Evolutionary conservation across 495 filamentous ascomycete species (phyloP).

Genomic region (Hypomontagnella monticulosa): DNA sequence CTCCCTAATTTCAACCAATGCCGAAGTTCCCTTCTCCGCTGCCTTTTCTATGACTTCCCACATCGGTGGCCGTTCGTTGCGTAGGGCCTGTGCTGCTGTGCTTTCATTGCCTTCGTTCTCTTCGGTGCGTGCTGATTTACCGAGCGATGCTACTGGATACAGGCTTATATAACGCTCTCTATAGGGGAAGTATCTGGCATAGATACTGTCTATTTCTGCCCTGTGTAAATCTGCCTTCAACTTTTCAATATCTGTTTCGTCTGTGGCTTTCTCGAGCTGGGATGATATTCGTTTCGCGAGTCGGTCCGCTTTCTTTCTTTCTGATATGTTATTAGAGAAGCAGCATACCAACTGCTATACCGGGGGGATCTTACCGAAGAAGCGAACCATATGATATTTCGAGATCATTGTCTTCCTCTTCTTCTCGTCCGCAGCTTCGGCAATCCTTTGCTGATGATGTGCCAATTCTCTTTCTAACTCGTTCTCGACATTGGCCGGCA

Average conservation of each 20-base stretch:
- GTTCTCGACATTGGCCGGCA: slow-evolving; percentile 79
- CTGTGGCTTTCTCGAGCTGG: slow-evolving; percentile 57
- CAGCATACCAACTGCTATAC: too few species aligned
- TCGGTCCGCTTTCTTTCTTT: slow-evolving; percentile 84
- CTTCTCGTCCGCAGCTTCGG: slow-evolving; percentile 63
- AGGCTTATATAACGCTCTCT: slow-evolving; percentile 81
- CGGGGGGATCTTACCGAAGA: slow-evolving; percentile 80
- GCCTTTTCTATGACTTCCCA: slow-evolving; percentile 75
- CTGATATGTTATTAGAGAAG: slow-evolving; percentile 59
- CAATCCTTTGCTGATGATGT: slow-evolving; percentile 77
- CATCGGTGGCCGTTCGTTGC: slow-evolving; percentile 63
- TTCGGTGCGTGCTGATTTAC: slow-evolving; percentile 3
- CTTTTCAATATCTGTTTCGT: slow-evolving; percentile 59
- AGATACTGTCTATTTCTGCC: slow-evolving; percentile 84
- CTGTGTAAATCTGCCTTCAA: slow-evolving; percentile 69
- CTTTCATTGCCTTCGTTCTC: slow-evolving; percentile 45
- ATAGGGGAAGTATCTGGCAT: slow-evolving; percentile 84
- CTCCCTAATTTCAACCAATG: slow-evolving; percentile 37
- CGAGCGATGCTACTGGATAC: slow-evolving; percentile 62
- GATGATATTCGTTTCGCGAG: slow-evolving; percentile 71
- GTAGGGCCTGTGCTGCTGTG: slow-evolving; percentile 49
- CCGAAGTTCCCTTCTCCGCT: slow-evolving; percentile 64
- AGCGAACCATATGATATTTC: slow-evolving; percentile 94
- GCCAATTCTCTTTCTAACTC: slow-evolving; percentile 84
- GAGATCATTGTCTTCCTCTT: slow-evolving; percentile 76